phyloP scores from a whole-genome alignment of 495 filamentous ascomycete species.

The Aspergillus nidulans region DNA sequence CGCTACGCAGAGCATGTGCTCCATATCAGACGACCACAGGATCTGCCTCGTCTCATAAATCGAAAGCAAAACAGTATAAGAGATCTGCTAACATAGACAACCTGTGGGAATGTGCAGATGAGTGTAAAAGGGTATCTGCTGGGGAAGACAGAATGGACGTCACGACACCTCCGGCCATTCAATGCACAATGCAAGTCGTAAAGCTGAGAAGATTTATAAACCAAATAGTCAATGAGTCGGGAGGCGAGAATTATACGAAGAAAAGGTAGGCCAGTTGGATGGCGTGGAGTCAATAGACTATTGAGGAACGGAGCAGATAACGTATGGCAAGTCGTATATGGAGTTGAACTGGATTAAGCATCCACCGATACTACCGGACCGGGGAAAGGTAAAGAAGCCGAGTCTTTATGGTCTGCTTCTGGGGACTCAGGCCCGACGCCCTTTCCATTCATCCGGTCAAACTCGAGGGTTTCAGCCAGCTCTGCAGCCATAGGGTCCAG shows the following conservation, averaged over 20 bases:
- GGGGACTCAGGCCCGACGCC: conserved; percentile 26
- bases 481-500: conserved; percentile 47
- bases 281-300: too few relatives aligned
- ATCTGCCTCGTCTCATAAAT: background rate
- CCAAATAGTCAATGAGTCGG: background rate
- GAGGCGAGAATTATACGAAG: background rate
- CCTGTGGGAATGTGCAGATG: background rate
- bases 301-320: background rate
- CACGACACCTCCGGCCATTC: background rate
- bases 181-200: background rate
- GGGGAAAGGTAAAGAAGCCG: conserved; percentile 21
- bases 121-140: conserved; percentile 7
- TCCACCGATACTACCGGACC: conserved; percentile 34
- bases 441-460: conserved; percentile 42
- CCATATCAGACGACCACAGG: background rate
- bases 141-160: background rate
- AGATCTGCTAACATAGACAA: background rate
- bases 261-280: background rate
- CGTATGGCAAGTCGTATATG: background rate
- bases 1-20: background rate
- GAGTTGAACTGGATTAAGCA: conserved; percentile 17
- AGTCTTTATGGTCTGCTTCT: conserved; percentile 26
- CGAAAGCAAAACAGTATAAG: background rate
- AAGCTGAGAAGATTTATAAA: conserved; percentile 10
- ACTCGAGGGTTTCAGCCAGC: conserved; percentile 43